Evolutionary conservation across 352 stramenopile species (phyloP).

Genomic region (Phytophthora pisi): DNA sequence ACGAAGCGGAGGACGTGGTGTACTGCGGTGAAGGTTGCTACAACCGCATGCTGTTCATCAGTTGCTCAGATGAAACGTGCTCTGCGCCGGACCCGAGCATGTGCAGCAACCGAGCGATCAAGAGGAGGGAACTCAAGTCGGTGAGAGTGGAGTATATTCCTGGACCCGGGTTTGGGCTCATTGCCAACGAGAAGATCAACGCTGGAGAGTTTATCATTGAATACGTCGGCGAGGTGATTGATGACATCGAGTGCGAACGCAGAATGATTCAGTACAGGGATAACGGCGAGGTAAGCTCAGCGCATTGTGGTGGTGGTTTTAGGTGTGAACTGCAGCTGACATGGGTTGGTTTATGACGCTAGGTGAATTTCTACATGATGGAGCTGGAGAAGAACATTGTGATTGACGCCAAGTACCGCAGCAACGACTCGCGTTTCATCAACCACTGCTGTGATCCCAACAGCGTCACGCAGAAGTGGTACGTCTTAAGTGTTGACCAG

Average conservation of each 20-base stretch:
- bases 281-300: slow-evolving; percentile 49
- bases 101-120: slow-evolving; percentile 80
- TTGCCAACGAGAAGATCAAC: slow-evolving; percentile 80
- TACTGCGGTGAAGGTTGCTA: slow-evolving; percentile 79
- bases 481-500: slow-evolving; percentile 3
- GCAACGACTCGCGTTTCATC: slow-evolving; percentile 95
- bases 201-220: slow-evolving; percentile 92
- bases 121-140: slow-evolving; percentile 67
- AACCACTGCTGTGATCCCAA: slow-evolving; percentile 97
- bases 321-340: neutral
- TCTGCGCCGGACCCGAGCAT: slow-evolving; percentile 67
- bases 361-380: slow-evolving; percentile 89
- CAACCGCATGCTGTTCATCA: slow-evolving; percentile 88
- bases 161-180: slow-evolving; percentile 91
- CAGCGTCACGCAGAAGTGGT: slow-evolving; percentile 94
- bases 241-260: slow-evolving; percentile 81
- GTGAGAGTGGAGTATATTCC: slow-evolving; percentile 73
- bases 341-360: slow-evolving; percentile 2
- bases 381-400: slow-evolving; percentile 86
- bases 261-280: slow-evolving; percentile 66
- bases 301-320: neutral
- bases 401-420: slow-evolving; percentile 88
- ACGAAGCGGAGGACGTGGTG: slow-evolving; percentile 7
- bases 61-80: slow-evolving; percentile 79
- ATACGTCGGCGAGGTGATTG: slow-evolving; percentile 94